These are phyloP conservation scores for Lolium perenne DNA, from an alignment of 176 grass and related monocot genomes.

Conservation along the genomic window DNA sequence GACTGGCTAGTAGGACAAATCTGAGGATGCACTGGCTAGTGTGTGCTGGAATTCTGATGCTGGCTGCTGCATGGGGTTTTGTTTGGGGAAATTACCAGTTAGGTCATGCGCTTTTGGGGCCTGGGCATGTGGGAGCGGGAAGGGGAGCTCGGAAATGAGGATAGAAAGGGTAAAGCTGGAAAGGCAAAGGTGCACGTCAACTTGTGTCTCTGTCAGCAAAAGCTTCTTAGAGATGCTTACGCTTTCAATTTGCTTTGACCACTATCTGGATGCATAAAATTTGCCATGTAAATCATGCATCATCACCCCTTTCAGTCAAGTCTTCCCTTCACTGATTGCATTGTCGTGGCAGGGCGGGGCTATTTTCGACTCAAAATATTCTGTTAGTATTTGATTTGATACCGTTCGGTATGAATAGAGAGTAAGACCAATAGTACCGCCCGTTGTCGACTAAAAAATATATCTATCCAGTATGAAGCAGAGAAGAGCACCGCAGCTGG, in stretches of 20 bases:
- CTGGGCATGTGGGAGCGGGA: conserved; percentile 48
- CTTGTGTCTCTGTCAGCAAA: conserved; percentile 59
- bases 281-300: background rate
- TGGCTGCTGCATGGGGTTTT: conserved; percentile 11
- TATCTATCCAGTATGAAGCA: too few species aligned
- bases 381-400: background rate
- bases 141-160: conserved; percentile 50
- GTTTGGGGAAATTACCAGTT: conserved; percentile 23
- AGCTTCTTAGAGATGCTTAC: conserved; percentile 68
- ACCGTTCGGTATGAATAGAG: too few species aligned
- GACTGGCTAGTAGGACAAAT: conserved; percentile 72
- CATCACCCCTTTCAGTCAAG: conserved; percentile 13
- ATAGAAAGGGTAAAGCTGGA: conserved; percentile 59
- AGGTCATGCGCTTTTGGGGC: conserved; percentile 45
- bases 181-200: conserved; percentile 54
- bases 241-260: conserved; percentile 63
- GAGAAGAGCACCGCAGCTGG: too few species aligned
- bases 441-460: too few species aligned
- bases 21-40: conserved; percentile 27
- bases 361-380: background rate
- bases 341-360: background rate
- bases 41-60: conserved; percentile 46
- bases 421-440: too few species aligned
- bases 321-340: conserved; percentile 26
- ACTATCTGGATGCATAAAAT: background rate